phyloP scores from a whole-genome alignment of 202 grass and related monocot genomes.

The Carex sylvatica region DNA sequence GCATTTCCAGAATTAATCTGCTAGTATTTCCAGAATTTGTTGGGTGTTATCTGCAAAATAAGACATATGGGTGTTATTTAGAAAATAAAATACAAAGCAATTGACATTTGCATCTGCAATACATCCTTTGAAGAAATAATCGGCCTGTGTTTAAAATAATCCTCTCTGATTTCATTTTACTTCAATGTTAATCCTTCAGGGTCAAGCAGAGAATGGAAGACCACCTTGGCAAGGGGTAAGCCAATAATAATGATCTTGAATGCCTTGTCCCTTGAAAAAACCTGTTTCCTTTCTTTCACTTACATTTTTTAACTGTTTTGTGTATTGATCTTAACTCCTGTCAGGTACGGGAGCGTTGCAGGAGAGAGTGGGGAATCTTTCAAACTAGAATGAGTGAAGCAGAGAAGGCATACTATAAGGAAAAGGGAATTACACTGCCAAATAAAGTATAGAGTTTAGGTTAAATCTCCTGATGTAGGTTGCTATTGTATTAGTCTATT shows the following conservation, averaged over 20 bases:
- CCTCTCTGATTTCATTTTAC: constrained; percentile 7
- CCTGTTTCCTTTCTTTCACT: not conserved
- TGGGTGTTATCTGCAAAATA: not conserved
- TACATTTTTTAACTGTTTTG: not conserved
- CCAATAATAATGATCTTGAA: not conserved
- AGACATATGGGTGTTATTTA: not conserved
- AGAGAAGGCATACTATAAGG: constrained; percentile 72
- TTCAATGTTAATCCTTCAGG: constrained; percentile 38
- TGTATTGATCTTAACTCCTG: not conserved
- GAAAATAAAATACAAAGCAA: not conserved
- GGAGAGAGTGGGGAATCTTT: constrained; percentile 83
- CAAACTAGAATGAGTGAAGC: constrained; percentile 76
- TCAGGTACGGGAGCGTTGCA: constrained; percentile 71
- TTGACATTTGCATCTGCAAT: not conserved
- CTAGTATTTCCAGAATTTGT: constrained; percentile 8
- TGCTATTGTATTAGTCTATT: not conserved
- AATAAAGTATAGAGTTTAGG: constrained; percentile 45
- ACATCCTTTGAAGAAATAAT: not conserved
- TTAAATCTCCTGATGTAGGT: constrained; percentile 16
- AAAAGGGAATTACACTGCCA: constrained; percentile 47
- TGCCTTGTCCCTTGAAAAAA: not conserved
- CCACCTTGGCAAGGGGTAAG: constrained; percentile 92
- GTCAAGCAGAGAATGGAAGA: constrained; percentile 64
- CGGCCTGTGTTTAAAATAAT: not conserved
- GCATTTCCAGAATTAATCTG: not conserved